These are phyloP conservation scores for Cardamine resedifolia DNA, from an alignment of 345 rosid genomes.

Conservation along the genomic window DNA sequence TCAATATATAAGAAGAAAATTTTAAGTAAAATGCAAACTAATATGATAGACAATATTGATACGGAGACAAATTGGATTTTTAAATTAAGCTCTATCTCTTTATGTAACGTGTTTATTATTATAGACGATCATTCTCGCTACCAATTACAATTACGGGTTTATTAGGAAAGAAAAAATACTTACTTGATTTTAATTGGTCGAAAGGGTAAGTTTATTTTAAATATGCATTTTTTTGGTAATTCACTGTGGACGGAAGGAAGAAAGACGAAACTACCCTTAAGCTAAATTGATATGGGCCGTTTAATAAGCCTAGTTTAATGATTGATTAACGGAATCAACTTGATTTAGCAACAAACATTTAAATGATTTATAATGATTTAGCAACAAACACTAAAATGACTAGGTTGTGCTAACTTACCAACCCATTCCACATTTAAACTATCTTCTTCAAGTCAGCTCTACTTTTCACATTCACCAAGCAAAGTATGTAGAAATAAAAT, in stretches of 20 bases:
- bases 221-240: not conserved
- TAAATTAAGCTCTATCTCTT: no score
- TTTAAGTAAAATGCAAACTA: not conserved
- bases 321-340: not conserved
- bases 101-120: not conserved
- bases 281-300: not conserved
- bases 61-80: no score
- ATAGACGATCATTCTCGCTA: not conserved
- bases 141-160: not conserved
- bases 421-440: not conserved
- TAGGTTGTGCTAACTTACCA: constrained; percentile 4
- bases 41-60: no score
- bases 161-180: not conserved
- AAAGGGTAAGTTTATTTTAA: not conserved
- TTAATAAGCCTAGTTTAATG: not conserved
- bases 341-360: not conserved
- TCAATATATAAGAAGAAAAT: not conserved
- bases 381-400: not conserved
- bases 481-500: not conserved
- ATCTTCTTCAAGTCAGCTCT: not conserved
- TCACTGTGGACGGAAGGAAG: not conserved
- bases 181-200: not conserved
- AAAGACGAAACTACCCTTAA: not conserved
- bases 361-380: not conserved
- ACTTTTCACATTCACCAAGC: not conserved